Base-by-base conservation (phyloP, 805 yeast genomes). In the Candida fluviatilis region DNA sequence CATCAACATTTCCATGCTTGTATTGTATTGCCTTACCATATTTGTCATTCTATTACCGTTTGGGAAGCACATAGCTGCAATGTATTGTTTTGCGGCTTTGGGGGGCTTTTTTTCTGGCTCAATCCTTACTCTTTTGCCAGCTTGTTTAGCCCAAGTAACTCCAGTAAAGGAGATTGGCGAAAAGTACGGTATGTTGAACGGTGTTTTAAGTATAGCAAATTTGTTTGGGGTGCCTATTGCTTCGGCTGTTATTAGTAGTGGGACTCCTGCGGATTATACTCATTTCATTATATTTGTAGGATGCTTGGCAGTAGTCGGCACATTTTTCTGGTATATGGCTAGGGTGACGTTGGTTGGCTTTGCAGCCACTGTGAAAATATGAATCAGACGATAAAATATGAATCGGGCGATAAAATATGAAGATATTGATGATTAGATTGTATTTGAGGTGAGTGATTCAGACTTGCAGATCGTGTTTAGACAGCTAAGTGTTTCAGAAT, bases 61-160 rank as follows among this genome's bases (percentile, higher is more conserved):
- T 42, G 71, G 69, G 3, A 39, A 41, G 16, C 37, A 27, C 25
- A 27, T 46, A 11, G 43, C 38, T 12, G 63, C 55, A 1, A 45
- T 65, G 8, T 64, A 54, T 45, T 58, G 53, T 5, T 65, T 60
- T 48, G 55, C 67, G 1, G 59, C 54, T 2, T 25, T 63, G 16
- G 66, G 60, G 18, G 71, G 71, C 1, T 59, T 51, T 35, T 61
- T 58, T 39, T 54, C 54, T 46, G 64, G 66, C 3, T 54, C 63
- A 31, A 61, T 65, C 25, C 51, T 63, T 34, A 54, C 65, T 24
- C 49, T 64, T 48, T 48, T 65, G n/a, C 70, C 71, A 2, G 52
- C 64, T 3, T 82, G 90, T 46, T 71, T 82, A 15, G 77, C 84
- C 0, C 76, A 75, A 34, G 76, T 84, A 21, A 74, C 81, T 4